Evolutionary conservation across 768 basidiomycete species (phyloP), one percentile per base, ranked within the genome.

Genomic region (Mycena floridula): DNA sequence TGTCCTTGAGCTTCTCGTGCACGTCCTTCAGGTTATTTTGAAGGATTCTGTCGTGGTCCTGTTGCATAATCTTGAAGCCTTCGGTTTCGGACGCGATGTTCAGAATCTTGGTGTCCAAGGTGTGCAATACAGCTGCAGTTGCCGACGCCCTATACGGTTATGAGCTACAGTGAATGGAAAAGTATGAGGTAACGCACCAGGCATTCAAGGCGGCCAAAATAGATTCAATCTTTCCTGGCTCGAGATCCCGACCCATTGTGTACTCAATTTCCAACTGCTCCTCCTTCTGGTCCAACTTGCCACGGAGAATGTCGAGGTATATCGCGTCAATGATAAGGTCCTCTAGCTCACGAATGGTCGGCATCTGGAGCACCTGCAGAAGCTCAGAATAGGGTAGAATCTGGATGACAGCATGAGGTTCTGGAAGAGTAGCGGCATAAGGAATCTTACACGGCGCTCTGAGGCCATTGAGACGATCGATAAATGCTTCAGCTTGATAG

Each of bases 241-340:
- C 83, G n/a, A 98, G 68, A 64, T 99, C 95, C 44, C 95, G 67
- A 0, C 95, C 95, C 73, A 93, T 83, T 0, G 87, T 89, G 57
- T 90, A 92, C 63, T 95, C 89, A 26, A 98, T 82, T 62, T 95
- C 89, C 46, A 98, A 73, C 52, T 91, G 84, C 51, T 82, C 79
- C 54, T 89, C 78, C 59, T 89, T 89, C 65, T 97, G 95, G 63
- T 97, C 92, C 40, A 99, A 82, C 58, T 89, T 92, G 8, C 92
- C 95, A 40, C 81, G 81, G 27, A 99, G 73, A 28, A 96, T 70
- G 59, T 90, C 87, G 30, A 89, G 80, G 65, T 97, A 98, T 62
- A 97, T 93, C 9, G 88, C 88, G 56, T 97, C 93, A 61, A 99
- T 98, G 59, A 98, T 89, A 51, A 97, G 80, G 64, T 97, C 94